Evolutionary conservation across 2,329 filamentous ascomycete species (phyloP).

Genomic region (Alternaria rosae): DNA sequence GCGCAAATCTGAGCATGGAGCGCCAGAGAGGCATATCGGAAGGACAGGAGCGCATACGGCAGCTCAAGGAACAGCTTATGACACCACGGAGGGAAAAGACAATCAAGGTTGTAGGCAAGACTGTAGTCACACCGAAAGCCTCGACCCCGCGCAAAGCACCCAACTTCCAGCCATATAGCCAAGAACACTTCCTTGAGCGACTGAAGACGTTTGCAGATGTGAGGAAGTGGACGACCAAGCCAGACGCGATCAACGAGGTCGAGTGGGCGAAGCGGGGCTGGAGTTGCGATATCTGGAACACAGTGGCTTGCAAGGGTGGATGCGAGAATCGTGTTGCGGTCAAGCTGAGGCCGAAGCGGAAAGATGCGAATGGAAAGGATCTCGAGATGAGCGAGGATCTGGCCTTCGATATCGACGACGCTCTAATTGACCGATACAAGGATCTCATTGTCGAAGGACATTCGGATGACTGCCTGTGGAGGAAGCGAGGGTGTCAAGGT

Average conservation of each 20-base stretch:
- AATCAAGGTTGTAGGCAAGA: constrained; percentile 41
- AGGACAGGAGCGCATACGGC: constrained; percentile 40
- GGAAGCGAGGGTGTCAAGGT: constrained; percentile 86
- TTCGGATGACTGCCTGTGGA: constrained; percentile 84
- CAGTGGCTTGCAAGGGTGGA: constrained; percentile 79
- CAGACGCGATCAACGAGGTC: constrained; percentile 82
- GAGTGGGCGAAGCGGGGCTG: constrained; percentile 95
- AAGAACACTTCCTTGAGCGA: constrained; percentile 79
- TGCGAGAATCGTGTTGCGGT: constrained; percentile 87
- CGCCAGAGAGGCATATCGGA: constrained; percentile 36
- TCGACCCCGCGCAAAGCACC: constrained; percentile 54
- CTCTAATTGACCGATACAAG: constrained; percentile 77
- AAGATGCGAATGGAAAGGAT: constrained; percentile 46
- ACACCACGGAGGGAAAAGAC: constrained; percentile 37
- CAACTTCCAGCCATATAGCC: constrained; percentile 86
- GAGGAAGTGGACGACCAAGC: constrained; percentile 93
- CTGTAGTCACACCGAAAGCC: constrained; percentile 31
- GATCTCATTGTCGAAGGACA: constrained; percentile 78
- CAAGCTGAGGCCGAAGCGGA: constrained; percentile 68
- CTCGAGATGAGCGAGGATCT: constrained; percentile 63
- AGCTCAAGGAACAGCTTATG: constrained; percentile 43
- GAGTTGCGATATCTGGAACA: constrained; percentile 76
- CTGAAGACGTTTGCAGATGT: constrained; percentile 90
- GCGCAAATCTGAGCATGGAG: constrained; percentile 39
- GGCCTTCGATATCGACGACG: constrained; percentile 61